These are phyloP conservation scores for Didymella lethalis DNA, from an alignment of 2,329 filamentous ascomycete genomes.

Conservation along the genomic window DNA sequence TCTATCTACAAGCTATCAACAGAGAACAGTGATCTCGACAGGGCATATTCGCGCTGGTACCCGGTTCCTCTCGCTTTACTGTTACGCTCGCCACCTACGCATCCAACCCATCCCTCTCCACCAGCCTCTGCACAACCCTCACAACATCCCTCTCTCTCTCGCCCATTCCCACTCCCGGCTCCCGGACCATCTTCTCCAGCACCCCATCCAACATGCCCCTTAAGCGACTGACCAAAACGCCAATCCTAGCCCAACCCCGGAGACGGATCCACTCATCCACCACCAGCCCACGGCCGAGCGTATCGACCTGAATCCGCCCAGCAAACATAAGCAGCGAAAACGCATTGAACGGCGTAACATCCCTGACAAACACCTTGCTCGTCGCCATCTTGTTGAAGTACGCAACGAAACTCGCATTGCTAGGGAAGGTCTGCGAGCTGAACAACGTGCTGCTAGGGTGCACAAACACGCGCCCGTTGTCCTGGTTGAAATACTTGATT, in stretches of 20 bases:
- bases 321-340: slow-evolving; percentile 90
- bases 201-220: slow-evolving; percentile 87
- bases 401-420: slow-evolving; percentile 79
- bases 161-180: slow-evolving; percentile 67
- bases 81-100: not conserved
- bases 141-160: slow-evolving; percentile 69
- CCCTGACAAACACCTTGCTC: slow-evolving; percentile 88
- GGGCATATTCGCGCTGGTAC: no score
- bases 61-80: no score
- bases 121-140: slow-evolving; percentile 76
- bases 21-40: no score
- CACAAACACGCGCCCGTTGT: slow-evolving; percentile 77
- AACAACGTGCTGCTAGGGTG: slow-evolving; percentile 91
- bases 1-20: no score
- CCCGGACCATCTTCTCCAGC: slow-evolving; percentile 80
- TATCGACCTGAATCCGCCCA: slow-evolving; percentile 85
- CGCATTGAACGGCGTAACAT: slow-evolving; percentile 91
- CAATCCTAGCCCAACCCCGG: slow-evolving; percentile 92
- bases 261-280: slow-evolving; percentile 91
- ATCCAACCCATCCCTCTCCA: slow-evolving; percentile 90
- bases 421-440: slow-evolving; percentile 76
- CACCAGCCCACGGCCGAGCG: slow-evolving; percentile 81
- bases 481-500: slow-evolving; percentile 83
- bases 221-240: slow-evolving; percentile 83
- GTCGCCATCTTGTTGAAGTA: slow-evolving; percentile 95